Base-by-base conservation (phyloP, 1,284 basidiomycete genomes). In the Cystobasidium pallidum region DNA sequence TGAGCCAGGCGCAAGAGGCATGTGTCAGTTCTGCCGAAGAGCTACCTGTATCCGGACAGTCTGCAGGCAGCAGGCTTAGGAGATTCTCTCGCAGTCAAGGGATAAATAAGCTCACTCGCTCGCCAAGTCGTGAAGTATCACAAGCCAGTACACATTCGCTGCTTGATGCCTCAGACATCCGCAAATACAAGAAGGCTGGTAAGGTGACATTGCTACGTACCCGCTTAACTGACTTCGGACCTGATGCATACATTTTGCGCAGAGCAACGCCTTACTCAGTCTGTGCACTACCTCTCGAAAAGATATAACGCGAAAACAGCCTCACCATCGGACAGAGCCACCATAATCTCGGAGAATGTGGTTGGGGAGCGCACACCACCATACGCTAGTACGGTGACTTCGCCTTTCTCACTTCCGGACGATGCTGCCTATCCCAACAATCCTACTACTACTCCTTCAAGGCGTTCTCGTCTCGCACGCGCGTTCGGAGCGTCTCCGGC, bases 131-230 rank as follows among this genome's bases (percentile, higher is more conserved):
- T 43, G 10, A n/a, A 4, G 7, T 15, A 45, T 32, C 21, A 21
- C 58, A 43, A 26, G 10, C 39, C n/a, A n/a, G 45, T 36, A 6
- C 58, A 43, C 39, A 45, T 39, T 17, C 17, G 2, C n/a, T 43
- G 24, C 58, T 61, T 26, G 58, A 61, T 43, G 39, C 58, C 21
- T 15, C 13, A 11, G 58, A 61, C 28, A 17, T 43, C n/a, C 58
- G 58, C 34, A 61, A 61, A 15, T 61, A 24, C 43, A 61, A 30
- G 39, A 61, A 61, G 36, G 58, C 58, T 61, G 58, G 58, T 61
- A 61, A 39, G 58, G 19, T 28, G 7, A 28, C 24, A 30, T 30
- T 10, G 7, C 10, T 28, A 2, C 21, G 26, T 17, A 39, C 34
- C 2, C 3, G 2, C 3, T 6, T 13, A 39, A 45, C 24, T 13